Percentiles rank a stretch among this genome's conserved stretches.
These are phyloP conservation scores for Pelargonium nanum DNA, from an alignment of 345 rosid species.

Conservation along the genomic window DNA sequence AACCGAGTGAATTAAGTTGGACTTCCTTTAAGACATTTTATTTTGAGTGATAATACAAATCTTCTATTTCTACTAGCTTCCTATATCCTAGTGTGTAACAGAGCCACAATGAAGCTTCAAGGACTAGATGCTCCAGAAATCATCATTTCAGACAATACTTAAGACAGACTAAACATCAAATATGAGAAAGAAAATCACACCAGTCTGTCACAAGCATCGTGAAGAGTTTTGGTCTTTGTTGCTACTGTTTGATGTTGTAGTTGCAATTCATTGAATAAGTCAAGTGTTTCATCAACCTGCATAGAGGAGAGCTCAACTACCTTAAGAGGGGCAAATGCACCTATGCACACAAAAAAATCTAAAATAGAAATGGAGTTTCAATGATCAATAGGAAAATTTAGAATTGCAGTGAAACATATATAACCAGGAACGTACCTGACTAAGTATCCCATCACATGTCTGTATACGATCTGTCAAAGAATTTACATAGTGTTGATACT, in stretches of 20 bases:
- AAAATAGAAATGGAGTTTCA: neutral
- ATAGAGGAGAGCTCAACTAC: neutral
- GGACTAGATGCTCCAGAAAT: neutral
- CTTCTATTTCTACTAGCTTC: neutral
- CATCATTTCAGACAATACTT: neutral
- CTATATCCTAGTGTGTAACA: neutral
- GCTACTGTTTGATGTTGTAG: constrained; percentile 89
- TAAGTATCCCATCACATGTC: constrained; percentile 83
- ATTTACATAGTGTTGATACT: constrained; percentile 80
- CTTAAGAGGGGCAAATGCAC: neutral
- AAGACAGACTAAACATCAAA: neutral
- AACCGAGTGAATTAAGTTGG: neutral
- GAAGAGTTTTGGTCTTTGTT: constrained; percentile 97
- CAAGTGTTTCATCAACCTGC: constrained; percentile 90
- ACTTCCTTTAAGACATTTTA: neutral
- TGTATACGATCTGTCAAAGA: constrained; percentile 69
- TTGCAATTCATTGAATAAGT: constrained; percentile 71
- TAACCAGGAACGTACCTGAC: constrained; percentile 28
- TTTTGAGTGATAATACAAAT: too few relatives aligned
- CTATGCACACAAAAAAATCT: neutral
- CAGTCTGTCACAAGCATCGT: constrained; percentile 93
- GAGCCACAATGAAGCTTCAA: neutral
- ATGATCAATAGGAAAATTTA: neutral
- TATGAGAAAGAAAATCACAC: constrained; percentile 26
- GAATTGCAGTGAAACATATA: too few relatives aligned